phyloP scores from a whole-genome alignment of 2,329 filamentous ascomycete species.

The Cytospora paraplurivora region DNA sequence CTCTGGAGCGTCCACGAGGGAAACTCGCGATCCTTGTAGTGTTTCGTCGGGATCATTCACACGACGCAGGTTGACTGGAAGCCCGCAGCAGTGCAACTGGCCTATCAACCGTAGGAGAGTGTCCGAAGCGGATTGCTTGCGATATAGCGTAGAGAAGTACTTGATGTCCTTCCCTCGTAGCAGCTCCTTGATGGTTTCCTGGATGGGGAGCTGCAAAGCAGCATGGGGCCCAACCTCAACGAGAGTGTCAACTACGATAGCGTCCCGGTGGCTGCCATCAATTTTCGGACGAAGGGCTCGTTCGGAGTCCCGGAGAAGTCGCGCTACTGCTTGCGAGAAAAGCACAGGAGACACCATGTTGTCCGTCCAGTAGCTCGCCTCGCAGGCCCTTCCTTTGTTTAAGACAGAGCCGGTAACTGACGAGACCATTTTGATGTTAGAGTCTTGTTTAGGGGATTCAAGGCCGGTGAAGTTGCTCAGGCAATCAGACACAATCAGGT shows the following conservation, averaged over 20 bases:
- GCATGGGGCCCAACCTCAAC: conserved; percentile 42
- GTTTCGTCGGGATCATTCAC: neutral
- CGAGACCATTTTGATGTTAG: conserved; percentile 22
- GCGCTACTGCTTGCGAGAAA: conserved; percentile 39
- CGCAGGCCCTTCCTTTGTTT: neutral
- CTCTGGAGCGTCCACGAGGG: neutral
- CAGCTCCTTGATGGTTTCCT: conserved; percentile 35
- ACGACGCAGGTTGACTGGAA: neutral
- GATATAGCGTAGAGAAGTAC: neutral
- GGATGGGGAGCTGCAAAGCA: conserved; percentile 39
- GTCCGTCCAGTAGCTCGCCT: conserved; percentile 37
- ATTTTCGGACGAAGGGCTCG: neutral
- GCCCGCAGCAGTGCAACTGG: neutral
- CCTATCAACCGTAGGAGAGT: neutral
- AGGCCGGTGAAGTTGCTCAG: neutral
- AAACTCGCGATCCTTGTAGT: neutral
- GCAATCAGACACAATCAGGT: conserved; percentile 33
- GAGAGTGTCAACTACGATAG: conserved; percentile 33
- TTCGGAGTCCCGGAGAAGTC: conserved; percentile 2
- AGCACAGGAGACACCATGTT: conserved; percentile 41
- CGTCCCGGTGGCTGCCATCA: conserved; percentile 9
- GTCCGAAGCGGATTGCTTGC: neutral
- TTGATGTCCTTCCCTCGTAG: neutral
- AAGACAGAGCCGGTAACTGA: too few species aligned
- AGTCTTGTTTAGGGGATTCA: conserved; percentile 24